phyloP scores from a whole-genome alignment of 1,284 basidiomycete genomes.

The Melampsora larici-populina region DNA sequence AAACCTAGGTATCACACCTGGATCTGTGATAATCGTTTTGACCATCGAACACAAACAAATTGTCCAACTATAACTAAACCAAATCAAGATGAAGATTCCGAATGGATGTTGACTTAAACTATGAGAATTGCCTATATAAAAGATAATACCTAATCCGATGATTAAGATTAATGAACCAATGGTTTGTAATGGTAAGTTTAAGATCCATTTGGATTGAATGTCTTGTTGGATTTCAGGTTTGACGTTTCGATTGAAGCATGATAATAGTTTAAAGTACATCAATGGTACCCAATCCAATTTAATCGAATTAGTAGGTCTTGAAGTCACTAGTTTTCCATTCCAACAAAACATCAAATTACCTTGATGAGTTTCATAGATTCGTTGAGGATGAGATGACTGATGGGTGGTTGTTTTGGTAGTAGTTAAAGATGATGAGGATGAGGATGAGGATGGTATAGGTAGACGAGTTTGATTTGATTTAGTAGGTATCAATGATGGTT shows the following conservation, averaged over 20 bases:
- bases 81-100: neutral
- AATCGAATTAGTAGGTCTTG: slow-evolving; percentile 2
- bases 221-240: too few relatives aligned
- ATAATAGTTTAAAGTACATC: too few relatives aligned
- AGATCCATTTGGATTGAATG: neutral
- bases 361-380: slow-evolving; percentile 14
- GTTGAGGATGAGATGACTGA: neutral
- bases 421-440: too few relatives aligned
- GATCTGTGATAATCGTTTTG: slow-evolving; percentile 49
- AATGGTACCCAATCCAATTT: neutral
- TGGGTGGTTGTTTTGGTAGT: too few relatives aligned
- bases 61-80: neutral
- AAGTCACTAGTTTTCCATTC: slow-evolving; percentile 5
- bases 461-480: too few relatives aligned
- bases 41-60: slow-evolving; percentile 13
- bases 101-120: neutral
- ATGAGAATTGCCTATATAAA: neutral
- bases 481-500: too few relatives aligned
- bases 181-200: slow-evolving; percentile 19
- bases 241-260: too few relatives aligned
- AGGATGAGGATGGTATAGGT: too few relatives aligned
- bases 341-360: slow-evolving; percentile 22
- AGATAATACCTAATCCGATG: neutral
- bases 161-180: neutral
- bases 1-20: slow-evolving; percentile 51